Evolutionary conservation across 2,329 filamentous ascomycete species (phyloP), one percentile per base, ranked within the genome.

Genomic region (Pleomassaria siparia): DNA sequence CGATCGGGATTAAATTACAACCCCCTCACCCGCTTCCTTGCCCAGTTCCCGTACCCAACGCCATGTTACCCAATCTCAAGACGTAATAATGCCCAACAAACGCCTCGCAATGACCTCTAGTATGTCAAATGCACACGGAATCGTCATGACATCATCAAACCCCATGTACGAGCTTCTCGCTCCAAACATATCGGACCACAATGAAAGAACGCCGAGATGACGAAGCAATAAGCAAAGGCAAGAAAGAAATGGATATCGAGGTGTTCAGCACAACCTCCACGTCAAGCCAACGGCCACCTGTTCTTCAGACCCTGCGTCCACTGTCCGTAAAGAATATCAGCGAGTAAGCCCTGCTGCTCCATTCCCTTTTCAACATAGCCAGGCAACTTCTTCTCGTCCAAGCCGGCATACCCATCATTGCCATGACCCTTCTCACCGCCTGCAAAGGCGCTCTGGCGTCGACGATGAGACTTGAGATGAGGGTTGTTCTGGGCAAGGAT

Each of bases 281-380:
- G 7, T 26, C 32, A 53, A 8, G 52, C 11, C 42, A 65, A 47
- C 22, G 68, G 65, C 76, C 76, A 79, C 36, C 75, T 59, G 22
- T 52, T 62, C 54, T 85, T 84, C 60, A 97, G 75, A 1, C 90
- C 91, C 49, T 95, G 89, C 2, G 86, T 84, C 94, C 94, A 99
- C 35, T 92, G 83, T 13, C 86, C 84, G 72, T 96, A 97, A 16
- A 99, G 80, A 16, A 95, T 89, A 68, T 96, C 91, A 1, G 89
- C 89, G 29, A 97, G 78, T 66, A 95, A 84, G 64, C 90, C 89
- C 56, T 87, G 88, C 72, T 96, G 92, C 71, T 96, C 91, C 89
- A 96, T 92, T 2, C 91, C 92, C 1, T 84, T 80, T 47, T 79
- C 74, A 40, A 75, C 68, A 54, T 81, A 76, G 10, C 80, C 84